A percentile compares a stretch with the other conserved stretches of the same genome.
Conservation (phyloP, 2,329 filamentous ascomycete species). For the Paramyrothecium sp. region DNA sequence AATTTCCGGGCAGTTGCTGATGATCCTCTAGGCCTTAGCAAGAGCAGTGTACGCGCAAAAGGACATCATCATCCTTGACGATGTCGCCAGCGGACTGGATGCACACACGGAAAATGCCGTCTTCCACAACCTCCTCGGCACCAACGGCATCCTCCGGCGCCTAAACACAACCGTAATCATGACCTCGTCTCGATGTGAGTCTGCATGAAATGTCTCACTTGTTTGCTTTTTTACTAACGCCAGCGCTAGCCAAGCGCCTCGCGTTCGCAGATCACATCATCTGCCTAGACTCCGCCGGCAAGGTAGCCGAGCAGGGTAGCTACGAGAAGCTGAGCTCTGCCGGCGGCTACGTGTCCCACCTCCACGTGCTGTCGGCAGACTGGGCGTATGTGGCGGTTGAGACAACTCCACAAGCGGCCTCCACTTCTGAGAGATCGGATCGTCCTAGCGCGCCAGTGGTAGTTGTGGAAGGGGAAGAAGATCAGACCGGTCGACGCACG, state of each 20-base stretch:
- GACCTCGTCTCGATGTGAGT: slow-evolving; percentile 12
- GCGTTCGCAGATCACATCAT: slow-evolving; percentile 8
- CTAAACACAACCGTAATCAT: slow-evolving; percentile 16
- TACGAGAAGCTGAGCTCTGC: slow-evolving; percentile 1
- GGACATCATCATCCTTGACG: slow-evolving; percentile 23
- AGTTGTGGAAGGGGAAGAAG: slow-evolving; percentile 2
- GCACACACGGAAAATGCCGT: slow-evolving; percentile 19
- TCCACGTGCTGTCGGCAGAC: neutral
- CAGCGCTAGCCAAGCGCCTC: slow-evolving; percentile 4
- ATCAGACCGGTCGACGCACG: slow-evolving; percentile 11
- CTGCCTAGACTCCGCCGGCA: slow-evolving; percentile 2
- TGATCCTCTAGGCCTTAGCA: slow-evolving; percentile 16
- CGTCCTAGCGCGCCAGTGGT: fast-evolving
- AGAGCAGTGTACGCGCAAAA: slow-evolving; percentile 26
- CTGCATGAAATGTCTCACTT: neutral
- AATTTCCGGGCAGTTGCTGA: slow-evolving; percentile 1
- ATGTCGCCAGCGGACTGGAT: slow-evolving; percentile 30
- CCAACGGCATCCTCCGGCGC: slow-evolving; percentile 16
- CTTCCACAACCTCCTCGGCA: slow-evolving; percentile 19
- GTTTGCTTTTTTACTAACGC: neutral
- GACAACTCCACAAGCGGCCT: neutral
- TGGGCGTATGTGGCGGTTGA: neutral
- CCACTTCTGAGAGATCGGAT: neutral
- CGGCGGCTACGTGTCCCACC: slow-evolving; percentile 6
- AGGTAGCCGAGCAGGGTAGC: slow-evolving; percentile 5